Evolutionary conservation across 2,329 filamentous ascomycete species (phyloP).

Genomic region (Tolypocladium ovalisporum): DNA sequence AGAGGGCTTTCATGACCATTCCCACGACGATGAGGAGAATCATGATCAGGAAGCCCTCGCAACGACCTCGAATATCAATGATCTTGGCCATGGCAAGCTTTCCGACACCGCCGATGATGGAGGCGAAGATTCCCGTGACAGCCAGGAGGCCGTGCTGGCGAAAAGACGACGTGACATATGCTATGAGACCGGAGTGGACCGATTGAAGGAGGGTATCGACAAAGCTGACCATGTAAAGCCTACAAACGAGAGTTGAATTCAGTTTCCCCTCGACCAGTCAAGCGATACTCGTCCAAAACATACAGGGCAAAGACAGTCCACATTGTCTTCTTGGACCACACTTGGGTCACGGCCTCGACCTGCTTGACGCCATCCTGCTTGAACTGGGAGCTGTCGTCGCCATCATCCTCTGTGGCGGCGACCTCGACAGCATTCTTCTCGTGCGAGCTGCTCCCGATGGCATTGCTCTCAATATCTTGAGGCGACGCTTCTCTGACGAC

Average conservation of each 20-base stretch:
- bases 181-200: conserved; percentile 37
- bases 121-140: conserved; percentile 51
- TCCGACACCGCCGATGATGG: conserved; percentile 25
- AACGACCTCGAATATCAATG: conserved; percentile 37
- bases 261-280: neutral
- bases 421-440: neutral
- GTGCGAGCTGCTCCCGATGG: neutral
- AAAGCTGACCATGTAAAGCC: conserved; percentile 28
- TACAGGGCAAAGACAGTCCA: conserved; percentile 29
- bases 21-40: conserved; percentile 35
- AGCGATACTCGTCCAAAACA: conserved; percentile 3
- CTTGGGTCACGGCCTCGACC: conserved; percentile 26
- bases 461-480: neutral
- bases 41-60: conserved; percentile 31
- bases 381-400: conserved; percentile 12
- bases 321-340: conserved; percentile 26
- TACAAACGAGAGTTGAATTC: conserved; percentile 6
- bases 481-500: neutral
- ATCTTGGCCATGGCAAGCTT: conserved; percentile 34
- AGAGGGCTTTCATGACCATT: conserved; percentile 54
- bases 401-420: conserved; percentile 5
- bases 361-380: conserved; percentile 27
- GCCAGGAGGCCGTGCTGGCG: conserved; percentile 50
- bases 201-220: conserved; percentile 25
- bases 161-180: conserved; percentile 58